Conservation (phyloP, 2,329 filamentous ascomycete genomes). For the Hortaea sp. region DNA sequence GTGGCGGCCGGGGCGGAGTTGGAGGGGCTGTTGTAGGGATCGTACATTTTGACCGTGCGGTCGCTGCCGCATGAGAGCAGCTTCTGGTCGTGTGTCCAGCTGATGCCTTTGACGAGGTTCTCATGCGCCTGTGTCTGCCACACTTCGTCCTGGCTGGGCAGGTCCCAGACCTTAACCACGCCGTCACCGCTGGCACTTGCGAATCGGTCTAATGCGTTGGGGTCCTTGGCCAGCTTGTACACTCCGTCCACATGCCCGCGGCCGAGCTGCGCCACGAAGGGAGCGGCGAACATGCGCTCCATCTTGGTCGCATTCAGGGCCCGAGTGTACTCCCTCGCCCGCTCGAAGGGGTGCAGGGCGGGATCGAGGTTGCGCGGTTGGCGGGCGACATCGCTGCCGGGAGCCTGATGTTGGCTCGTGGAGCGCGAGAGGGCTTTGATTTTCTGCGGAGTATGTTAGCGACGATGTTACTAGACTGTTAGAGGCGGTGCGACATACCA, state of each 20-base stretch:
- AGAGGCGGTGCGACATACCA: background rate
- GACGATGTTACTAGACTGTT: background rate
- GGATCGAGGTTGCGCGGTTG: conserved; percentile 67
- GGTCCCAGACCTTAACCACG: conserved; percentile 86
- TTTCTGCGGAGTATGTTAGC: conserved; percentile 30
- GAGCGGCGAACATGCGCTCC: conserved; percentile 81
- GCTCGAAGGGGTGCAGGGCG: conserved; percentile 79
- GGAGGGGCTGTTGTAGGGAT: conserved; percentile 67
- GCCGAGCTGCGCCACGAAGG: conserved; percentile 79
- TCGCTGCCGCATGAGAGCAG: conserved; percentile 81
- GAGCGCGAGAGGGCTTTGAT: conserved; percentile 59
- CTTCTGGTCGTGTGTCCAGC: conserved; percentile 78
- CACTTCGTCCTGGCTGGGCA: conserved; percentile 60
- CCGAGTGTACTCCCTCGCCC: conserved; percentile 73
- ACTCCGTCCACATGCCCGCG: conserved; percentile 82
- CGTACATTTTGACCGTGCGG: conserved; percentile 79
- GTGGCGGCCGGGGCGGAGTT: conserved; percentile 67
- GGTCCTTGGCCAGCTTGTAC: conserved; percentile 40
- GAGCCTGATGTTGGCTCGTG: conserved; percentile 53
- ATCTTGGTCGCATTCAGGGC: conserved; percentile 80
- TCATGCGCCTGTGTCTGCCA: conserved; percentile 79
- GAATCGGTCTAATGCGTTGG: conserved; percentile 36
- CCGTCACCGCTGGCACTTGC: conserved; percentile 86
- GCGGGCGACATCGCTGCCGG: conserved; percentile 56
- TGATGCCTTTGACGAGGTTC: conserved; percentile 83